These are phyloP conservation scores for Phanerodontia chrysosporium DNA, from an alignment of 768 basidiomycete species.

Conservation along the genomic window DNA sequence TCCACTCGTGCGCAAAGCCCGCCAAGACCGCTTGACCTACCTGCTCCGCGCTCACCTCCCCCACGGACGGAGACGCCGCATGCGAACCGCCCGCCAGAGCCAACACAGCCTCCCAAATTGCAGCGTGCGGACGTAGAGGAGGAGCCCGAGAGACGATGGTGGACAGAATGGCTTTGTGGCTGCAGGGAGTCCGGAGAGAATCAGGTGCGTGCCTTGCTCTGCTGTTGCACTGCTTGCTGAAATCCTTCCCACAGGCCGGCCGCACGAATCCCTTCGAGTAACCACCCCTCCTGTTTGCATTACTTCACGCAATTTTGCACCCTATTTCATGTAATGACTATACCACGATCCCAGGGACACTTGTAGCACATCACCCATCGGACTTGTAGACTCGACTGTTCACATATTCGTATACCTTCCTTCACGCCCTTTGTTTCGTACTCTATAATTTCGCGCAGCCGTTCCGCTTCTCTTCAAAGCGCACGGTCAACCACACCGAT, in stretches of 20 bases:
- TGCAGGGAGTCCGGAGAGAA: conserved; percentile 70
- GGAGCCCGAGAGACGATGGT: conserved; percentile 52
- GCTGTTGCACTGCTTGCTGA: background rate
- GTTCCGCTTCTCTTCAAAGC: too few species aligned
- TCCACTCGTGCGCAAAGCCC: conserved; percentile 34
- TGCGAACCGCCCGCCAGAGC: conserved; percentile 30
- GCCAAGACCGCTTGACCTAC: conserved; percentile 56
- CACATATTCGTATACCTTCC: background rate
- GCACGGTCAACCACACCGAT: too few species aligned
- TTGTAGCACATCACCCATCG: conserved; percentile 9
- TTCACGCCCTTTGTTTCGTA: background rate
- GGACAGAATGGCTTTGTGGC: conserved; percentile 86
- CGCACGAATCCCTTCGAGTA: conserved; percentile 64
- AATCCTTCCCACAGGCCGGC: conserved; percentile 50
- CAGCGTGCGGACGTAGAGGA: conserved; percentile 25
- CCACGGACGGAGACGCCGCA: conserved; percentile 38
- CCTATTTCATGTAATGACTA: background rate
- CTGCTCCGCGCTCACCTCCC: conserved; percentile 54
- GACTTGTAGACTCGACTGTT: background rate
- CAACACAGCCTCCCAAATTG: conserved; percentile 29
- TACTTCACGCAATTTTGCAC: background rate
- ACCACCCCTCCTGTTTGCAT: background rate
- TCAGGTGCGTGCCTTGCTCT: conserved; percentile 44
- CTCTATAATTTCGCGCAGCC: background rate
- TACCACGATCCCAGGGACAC: conserved; percentile 5